Evolutionary conservation across 2,329 filamentous ascomycete genomes (phyloP).

Genomic region (Aspergillus sp.): DNA sequence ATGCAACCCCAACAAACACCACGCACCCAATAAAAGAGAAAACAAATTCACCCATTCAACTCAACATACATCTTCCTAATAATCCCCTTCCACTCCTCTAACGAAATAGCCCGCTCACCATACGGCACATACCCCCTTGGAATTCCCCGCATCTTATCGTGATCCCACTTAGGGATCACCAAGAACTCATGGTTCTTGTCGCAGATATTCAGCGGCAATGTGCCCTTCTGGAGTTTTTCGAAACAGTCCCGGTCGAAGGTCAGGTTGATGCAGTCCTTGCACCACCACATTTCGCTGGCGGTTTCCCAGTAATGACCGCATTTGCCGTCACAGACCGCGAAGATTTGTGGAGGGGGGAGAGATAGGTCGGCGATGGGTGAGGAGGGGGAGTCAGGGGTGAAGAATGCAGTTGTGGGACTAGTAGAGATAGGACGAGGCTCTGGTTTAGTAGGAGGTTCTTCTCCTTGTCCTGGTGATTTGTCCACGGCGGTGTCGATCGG

Average conservation of each 20-base stretch:
- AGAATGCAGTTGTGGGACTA: not conserved
- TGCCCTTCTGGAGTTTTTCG: conserved; percentile 16
- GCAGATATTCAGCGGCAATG: conserved; percentile 28
- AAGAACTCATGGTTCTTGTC: conserved; percentile 24
- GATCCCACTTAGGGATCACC: conserved; percentile 23
- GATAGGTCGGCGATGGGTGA: not conserved
- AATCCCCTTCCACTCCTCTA: conserved; percentile 23
- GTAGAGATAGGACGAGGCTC: not conserved
- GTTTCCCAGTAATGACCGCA: conserved; percentile 19
- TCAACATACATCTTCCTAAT: conserved; percentile 20
- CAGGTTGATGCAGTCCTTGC: conserved; percentile 29
- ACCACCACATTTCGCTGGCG: conserved; percentile 28
- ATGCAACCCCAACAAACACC: too few species aligned
- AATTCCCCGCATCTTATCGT: conserved; percentile 12
- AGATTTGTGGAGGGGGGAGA: not conserved
- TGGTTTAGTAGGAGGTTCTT: not conserved
- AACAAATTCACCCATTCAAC: not conserved
- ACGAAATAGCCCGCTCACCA: conserved; percentile 17
- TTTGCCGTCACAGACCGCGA: conserved; percentile 15
- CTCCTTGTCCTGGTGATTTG: not conserved
- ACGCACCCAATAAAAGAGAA: too few species aligned
- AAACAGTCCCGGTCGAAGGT: conserved; percentile 22
- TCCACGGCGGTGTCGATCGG: not conserved
- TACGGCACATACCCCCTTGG: conserved; percentile 23
- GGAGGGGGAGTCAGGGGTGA: too few species aligned